A percentile compares a stretch with the other conserved stretches of the same genome.
phyloP scores from a whole-genome alignment of 352 stramenopile genomes.

The Phytophthora citricola region DNA sequence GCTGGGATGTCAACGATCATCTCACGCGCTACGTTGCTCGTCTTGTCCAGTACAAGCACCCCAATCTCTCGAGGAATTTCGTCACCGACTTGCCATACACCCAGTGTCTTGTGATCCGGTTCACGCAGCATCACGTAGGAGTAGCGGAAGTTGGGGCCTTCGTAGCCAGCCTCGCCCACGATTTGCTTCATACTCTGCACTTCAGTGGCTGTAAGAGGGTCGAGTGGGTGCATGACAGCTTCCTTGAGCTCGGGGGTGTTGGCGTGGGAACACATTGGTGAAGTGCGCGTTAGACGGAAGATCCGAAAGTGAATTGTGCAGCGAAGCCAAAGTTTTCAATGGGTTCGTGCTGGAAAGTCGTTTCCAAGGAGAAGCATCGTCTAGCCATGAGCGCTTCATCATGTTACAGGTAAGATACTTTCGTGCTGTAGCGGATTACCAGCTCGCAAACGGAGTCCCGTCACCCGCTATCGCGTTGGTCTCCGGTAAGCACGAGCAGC shows the following conservation, averaged over 20 bases:
- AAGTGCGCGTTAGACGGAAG: slow-evolving; percentile 1
- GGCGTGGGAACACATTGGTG: slow-evolving; percentile 29
- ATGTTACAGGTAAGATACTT: slow-evolving; percentile 1
- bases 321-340: too few relatives aligned
- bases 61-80: slow-evolving; percentile 46
- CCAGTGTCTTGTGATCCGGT: slow-evolving; percentile 43
- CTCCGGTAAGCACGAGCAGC: too few relatives aligned
- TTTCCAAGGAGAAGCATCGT: slow-evolving; percentile 1
- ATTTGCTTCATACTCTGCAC: slow-evolving; percentile 45
- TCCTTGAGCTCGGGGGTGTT: slow-evolving; percentile 15
- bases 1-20: slow-evolving; percentile 42
- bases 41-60: slow-evolving; percentile 38
- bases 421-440: slow-evolving; percentile 6
- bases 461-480: slow-evolving; percentile 2
- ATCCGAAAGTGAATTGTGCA: slow-evolving; percentile 14
- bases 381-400: not conserved
- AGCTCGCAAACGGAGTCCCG: slow-evolving; percentile 5
- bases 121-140: slow-evolving; percentile 59
- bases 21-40: slow-evolving; percentile 28
- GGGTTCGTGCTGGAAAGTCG: not conserved
- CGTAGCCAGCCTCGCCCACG: slow-evolving; percentile 38
- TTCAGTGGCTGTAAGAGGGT: slow-evolving; percentile 44
- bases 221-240: slow-evolving; percentile 39
- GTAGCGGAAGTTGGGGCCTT: slow-evolving; percentile 37
- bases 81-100: slow-evolving; percentile 33